phyloP scores from a whole-genome alignment of 2,329 filamentous ascomycete species.

The Nakataea oryzae region DNA sequence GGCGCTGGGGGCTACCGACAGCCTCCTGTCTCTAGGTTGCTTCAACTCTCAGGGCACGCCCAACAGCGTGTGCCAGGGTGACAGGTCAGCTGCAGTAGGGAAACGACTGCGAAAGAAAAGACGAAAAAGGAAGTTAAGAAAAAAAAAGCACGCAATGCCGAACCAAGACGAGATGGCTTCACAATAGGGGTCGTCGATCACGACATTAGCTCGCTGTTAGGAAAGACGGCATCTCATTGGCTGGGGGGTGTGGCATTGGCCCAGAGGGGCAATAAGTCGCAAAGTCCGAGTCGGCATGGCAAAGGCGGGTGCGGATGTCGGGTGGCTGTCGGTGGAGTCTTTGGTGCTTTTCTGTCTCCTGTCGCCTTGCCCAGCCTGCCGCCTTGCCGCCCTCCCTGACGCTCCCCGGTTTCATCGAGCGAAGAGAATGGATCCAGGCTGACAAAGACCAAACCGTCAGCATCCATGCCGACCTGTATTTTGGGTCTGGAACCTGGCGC shows the following conservation, averaged over 20 bases:
- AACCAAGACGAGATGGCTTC: slow-evolving; percentile 2
- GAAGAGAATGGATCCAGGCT: too few species aligned
- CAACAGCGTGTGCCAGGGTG: not conserved
- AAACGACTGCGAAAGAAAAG: not conserved
- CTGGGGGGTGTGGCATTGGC: slow-evolving; percentile 4
- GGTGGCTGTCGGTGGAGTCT: not conserved
- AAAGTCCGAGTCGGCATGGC: not conserved
- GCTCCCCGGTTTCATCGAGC: not conserved
- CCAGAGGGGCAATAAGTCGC: slow-evolving; percentile 1
- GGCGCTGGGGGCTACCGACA: too few species aligned
- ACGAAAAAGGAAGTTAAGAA: not conserved
- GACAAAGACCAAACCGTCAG: too few species aligned
- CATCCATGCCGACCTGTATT: too few species aligned
- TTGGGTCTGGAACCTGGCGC: too few species aligned
- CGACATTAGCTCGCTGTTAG: slow-evolving; percentile 29
- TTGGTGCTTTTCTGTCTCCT: not conserved
- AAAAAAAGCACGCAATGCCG: slow-evolving; percentile 3
- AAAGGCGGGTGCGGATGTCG: not conserved
- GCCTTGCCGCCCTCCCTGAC: not conserved
- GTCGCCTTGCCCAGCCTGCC: too few species aligned
- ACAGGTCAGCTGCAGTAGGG: not conserved
- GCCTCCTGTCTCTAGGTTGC: not conserved
- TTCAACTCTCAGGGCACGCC: too few species aligned
- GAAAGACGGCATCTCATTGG: slow-evolving; percentile 23
- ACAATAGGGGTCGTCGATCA: slow-evolving; percentile 23